These are phyloP conservation scores for Cylindrodendrum hubeiense DNA, from an alignment of 2,329 filamentous ascomycete species.

Conservation along the genomic window DNA sequence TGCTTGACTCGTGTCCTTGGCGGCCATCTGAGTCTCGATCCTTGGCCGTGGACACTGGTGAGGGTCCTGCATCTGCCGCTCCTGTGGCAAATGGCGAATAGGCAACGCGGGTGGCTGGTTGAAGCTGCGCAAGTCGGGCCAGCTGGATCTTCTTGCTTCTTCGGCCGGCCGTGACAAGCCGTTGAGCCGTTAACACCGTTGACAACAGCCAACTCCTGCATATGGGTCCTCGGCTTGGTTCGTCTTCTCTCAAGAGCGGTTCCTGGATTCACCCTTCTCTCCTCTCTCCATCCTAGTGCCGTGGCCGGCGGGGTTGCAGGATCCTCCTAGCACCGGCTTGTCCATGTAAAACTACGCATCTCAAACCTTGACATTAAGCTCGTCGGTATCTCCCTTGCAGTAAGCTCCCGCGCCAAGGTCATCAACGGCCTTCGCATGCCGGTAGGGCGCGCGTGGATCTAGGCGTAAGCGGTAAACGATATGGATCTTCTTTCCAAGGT, in stretches of 20 bases:
- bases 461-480: constrained; percentile 8
- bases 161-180: constrained; percentile 1
- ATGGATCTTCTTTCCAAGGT: not conserved
- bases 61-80: constrained; percentile 8
- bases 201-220: constrained; percentile 11
- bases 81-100: constrained; percentile 16
- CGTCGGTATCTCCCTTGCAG: constrained; percentile 13
- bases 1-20: constrained; percentile 38
- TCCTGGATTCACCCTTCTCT: not conserved
- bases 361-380: constrained; percentile 10
- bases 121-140: constrained; percentile 1
- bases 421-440: not conserved
- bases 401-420: not conserved
- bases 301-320: not conserved
- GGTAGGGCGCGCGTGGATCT: constrained; percentile 4
- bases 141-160: constrained; percentile 14
- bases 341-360: not conserved
- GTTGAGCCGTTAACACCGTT: constrained; percentile 2
- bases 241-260: constrained; percentile 8
- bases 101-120: constrained; percentile 3
- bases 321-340: not conserved
- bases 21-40: constrained; percentile 26
- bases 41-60: not conserved
- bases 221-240: not conserved
- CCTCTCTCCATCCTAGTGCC: not conserved